Base-by-base conservation (phyloP, 2,329 filamentous ascomycete species). In the Colletotrichum noveboracense region DNA sequence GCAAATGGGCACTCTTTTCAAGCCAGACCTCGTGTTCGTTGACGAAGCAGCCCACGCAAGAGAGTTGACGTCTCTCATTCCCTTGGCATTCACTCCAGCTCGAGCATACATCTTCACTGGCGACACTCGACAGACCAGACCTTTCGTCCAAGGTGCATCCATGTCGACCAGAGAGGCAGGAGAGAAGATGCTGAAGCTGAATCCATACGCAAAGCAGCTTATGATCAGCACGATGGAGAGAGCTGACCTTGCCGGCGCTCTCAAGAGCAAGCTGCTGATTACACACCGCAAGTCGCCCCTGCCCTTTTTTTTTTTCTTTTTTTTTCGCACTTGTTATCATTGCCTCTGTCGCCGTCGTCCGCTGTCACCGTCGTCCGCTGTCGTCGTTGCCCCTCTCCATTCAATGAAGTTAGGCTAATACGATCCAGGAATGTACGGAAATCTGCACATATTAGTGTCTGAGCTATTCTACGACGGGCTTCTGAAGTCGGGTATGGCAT, bases 1-100 rank as follows among this genome's bases (percentile, higher is more conserved):
- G n/a, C 43, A 52, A n/a, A 52, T 52, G 43, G 43, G 89, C 0
- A 76, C 75, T 3, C 78, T 82, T 8, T 95, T 96, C 36, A 93
- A 94, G 77, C 95, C 95, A 0, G 94, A 97, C 79, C 93, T 98
- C 77, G 91, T 97, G 1, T 96, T 98, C 81, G 94, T 97, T 77
- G 95, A 96, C 58, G 95, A 97, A 82, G 85, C 86, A 0, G 85
- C 87, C 0, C 87, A 89, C 60, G 86, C 86, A 0, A 80, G 87
- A 18, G 87, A 89, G 77, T 79, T 88, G 0, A 88, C 87, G 0
- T 86, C 85, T 0, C 78, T 89, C 21, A 88, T 89, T 2, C 82
- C 87, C 0, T 79, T 89, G 24, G 86, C 87, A 0, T 85, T 83
- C 32, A 88, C 85, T 62, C 81, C 83, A 4, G 87, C 87, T 0